Conservation (phyloP, 1,284 basidiomycete genomes). For the Blastosporella zonata region DNA sequence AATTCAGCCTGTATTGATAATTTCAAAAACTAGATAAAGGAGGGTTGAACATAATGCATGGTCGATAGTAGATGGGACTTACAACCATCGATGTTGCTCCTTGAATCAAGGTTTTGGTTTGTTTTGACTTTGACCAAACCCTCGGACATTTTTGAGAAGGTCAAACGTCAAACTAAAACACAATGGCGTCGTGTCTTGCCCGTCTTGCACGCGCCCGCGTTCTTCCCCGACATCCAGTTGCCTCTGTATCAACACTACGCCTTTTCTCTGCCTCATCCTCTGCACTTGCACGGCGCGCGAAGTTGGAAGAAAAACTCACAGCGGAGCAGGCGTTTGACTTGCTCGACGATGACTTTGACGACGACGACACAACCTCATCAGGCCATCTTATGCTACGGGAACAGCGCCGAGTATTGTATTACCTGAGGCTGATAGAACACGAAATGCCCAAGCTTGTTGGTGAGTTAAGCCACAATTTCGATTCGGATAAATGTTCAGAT, state of each 20-base stretch:
- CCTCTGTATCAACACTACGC: conserved; percentile 14
- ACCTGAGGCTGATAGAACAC: conserved; percentile 79
- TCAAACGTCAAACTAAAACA: not conserved
- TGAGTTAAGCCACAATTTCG: conserved; percentile 35
- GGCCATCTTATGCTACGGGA: conserved; percentile 70
- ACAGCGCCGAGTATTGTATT: conserved; percentile 67
- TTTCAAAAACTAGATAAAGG: conserved; percentile 39
- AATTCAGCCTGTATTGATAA: conserved; percentile 76
- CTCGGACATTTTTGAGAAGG: not conserved
- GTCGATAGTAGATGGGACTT: conserved; percentile 21
- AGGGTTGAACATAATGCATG: not conserved
- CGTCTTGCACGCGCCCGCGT: conserved; percentile 17
- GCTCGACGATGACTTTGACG: conserved; percentile 41
- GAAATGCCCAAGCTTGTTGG: conserved; percentile 82
- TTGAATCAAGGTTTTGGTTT: conserved; percentile 7
- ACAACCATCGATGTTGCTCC: conserved; percentile 36
- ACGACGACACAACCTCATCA: conserved; percentile 61
- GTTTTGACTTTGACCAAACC: too few relatives aligned
- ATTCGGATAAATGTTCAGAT: conserved; percentile 9
- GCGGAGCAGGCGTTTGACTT: conserved; percentile 37
- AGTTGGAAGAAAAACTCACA: conserved; percentile 35
- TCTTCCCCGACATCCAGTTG: conserved; percentile 4
- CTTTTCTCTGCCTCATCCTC: conserved; percentile 27
- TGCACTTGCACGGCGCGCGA: conserved; percentile 32
- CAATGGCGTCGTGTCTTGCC: conserved; percentile 23